A percentile compares a stretch with the other conserved stretches of the same genome.
phyloP scores from a whole-genome alignment of 2,329 filamentous ascomycete species.

The Zymoseptoria passerinii region DNA sequence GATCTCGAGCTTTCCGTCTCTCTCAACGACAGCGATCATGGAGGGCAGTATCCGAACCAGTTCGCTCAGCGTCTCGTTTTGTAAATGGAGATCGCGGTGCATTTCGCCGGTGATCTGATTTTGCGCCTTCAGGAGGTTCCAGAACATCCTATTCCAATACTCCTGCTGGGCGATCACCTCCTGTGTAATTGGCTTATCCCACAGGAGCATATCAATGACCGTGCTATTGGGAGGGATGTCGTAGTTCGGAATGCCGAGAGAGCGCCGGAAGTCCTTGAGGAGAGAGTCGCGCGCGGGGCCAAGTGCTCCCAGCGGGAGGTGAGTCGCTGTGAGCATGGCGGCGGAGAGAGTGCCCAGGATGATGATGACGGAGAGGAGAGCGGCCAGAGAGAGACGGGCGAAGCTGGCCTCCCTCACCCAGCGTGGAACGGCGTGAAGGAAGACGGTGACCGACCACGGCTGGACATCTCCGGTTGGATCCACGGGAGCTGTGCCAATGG shows the following conservation, averaged over 20 bases:
- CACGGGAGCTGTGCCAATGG: background rate
- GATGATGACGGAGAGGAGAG: background rate
- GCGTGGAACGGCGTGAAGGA: conserved; percentile 7
- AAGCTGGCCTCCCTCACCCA: background rate
- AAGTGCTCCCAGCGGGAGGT: background rate
- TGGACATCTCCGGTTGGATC: background rate
- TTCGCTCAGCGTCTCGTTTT: conserved; percentile 3
- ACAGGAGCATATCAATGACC: background rate
- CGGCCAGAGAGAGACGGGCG: background rate
- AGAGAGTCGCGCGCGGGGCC: background rate
- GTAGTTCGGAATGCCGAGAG: background rate
- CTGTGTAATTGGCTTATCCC: background rate
- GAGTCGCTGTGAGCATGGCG: background rate
- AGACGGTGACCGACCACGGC: conserved; percentile 4
- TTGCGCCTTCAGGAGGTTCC: background rate
- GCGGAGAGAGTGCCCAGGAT: background rate
- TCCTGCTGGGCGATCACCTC: background rate
- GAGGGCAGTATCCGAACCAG: conserved; percentile 46
- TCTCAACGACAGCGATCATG: conserved; percentile 46
- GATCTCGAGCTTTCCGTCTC: conserved; percentile 47
- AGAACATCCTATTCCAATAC: background rate
- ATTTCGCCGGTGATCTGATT: background rate
- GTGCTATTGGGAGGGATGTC: background rate
- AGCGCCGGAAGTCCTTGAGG: background rate
- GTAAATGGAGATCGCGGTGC: background rate